These are phyloP conservation scores for Endocarpon pusillum DNA, from an alignment of 495 filamentous ascomycete genomes.

Conservation along the genomic window DNA sequence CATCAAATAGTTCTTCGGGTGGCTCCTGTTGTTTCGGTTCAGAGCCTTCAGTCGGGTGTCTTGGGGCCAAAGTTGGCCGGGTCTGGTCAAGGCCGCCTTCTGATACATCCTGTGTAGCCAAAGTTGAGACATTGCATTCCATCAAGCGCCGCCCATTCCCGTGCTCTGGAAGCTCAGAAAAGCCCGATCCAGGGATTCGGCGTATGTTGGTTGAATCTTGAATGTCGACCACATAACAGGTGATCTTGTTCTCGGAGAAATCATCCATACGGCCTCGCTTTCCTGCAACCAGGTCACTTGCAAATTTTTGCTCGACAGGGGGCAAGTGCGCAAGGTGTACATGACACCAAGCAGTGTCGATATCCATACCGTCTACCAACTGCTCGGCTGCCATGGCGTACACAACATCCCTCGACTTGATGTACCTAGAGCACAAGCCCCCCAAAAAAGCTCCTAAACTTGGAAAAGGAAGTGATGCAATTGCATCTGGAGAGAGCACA, in stretches of 20 bases:
- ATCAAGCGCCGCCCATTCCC: no score
- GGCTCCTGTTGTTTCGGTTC: no score
- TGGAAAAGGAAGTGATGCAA: conserved; percentile 1
- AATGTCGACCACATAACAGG: no score
- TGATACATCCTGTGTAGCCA: no score
- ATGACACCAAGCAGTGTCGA: conserved; percentile 5
- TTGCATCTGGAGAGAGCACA: background rate
- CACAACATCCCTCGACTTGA: conserved; percentile 2
- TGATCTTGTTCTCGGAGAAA: conserved; percentile 1
- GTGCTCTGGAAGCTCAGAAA: no score
- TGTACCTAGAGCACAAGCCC: conserved; percentile 2
- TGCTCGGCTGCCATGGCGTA: conserved; percentile 6
- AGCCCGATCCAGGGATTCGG: no score
- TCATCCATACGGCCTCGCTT: background rate
- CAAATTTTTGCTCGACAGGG: conserved; percentile 1
- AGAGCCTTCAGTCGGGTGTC: no score
- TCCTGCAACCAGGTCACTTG: conserved; percentile 1
- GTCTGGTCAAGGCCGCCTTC: no score
- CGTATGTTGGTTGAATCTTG: no score
- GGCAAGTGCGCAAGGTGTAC: background rate
- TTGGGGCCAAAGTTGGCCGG: no score
- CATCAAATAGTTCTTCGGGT: no score
- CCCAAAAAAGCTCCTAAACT: conserved; percentile 5
- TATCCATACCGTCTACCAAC: conserved; percentile 6
- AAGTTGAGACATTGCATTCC: no score